A percentile compares a stretch with the other conserved stretches of the same genome.
phyloP scores from a whole-genome alignment of 2,329 filamentous ascomycete genomes.

The Pseudogymnoascus sp. region DNA sequence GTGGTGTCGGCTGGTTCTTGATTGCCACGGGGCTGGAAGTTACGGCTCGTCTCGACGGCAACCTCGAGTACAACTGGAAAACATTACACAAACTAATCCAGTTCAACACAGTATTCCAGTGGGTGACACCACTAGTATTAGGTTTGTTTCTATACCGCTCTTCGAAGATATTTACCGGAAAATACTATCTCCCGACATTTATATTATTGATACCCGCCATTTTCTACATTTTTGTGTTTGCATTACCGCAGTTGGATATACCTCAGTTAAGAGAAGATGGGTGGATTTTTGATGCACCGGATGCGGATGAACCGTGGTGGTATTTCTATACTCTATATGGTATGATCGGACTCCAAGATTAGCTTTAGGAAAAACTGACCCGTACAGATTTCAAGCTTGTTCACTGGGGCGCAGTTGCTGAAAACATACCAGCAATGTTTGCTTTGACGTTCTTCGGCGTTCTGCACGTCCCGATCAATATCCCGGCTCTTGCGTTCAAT shows the following conservation, averaged over 20 bases:
- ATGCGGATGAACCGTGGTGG: slow-evolving; percentile 85
- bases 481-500: slow-evolving; percentile 83
- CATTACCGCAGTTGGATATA: slow-evolving; percentile 59
- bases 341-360: slow-evolving; percentile 38
- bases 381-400: slow-evolving; percentile 66
- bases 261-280: slow-evolving; percentile 60
- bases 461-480: slow-evolving; percentile 95
- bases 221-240: slow-evolving; percentile 71
- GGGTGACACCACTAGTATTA: slow-evolving; percentile 70
- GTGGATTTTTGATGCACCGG: slow-evolving; percentile 88
- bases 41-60: slow-evolving; percentile 78
- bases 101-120: slow-evolving; percentile 67
- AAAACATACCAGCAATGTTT: slow-evolving; percentile 88
- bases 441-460: slow-evolving; percentile 96
- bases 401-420: slow-evolving; percentile 72
- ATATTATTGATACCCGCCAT: slow-evolving; percentile 70
- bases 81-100: slow-evolving; percentile 69
- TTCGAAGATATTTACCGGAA: slow-evolving; percentile 68
- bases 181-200: slow-evolving; percentile 78
- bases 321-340: slow-evolving; percentile 95
- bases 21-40: slow-evolving; percentile 89
- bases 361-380: slow-evolving; percentile 10
- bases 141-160: slow-evolving; percentile 68
- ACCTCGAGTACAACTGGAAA: slow-evolving; percentile 68
- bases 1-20: slow-evolving; percentile 92